Evolutionary conservation across 345 rosid species (phyloP), one percentile per base, ranked within the genome.

Genomic region (Adansonia digitata): DNA sequence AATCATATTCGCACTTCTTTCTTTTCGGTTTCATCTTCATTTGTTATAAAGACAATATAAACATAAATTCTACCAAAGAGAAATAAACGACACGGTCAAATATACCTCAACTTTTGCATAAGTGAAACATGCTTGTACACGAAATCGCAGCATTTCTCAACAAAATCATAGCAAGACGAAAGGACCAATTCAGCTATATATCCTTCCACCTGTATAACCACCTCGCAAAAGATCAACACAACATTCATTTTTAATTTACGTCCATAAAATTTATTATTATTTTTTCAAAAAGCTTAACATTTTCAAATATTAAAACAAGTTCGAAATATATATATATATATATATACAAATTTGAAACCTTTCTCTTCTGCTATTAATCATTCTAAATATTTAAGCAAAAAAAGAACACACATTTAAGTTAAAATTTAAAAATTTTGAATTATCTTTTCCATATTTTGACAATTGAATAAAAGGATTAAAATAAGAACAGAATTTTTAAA

Each of bases 201-300:
- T 64, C 98, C 98, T 66, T 89, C 97, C 26, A 90, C 97, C 99
- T 95, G 82, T 76, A 66, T 69, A 80, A 82, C 9, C 73, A 77
- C 65, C 46, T 55, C 46, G 35, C 69, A 72, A 24, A 74, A n/a
- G 49, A 35, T 18, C 4, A 69, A 31, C 18, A 66, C 34, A 63
- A 37, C 10, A 37, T 63, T 37, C 45, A n/a, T 9, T 43, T 43
- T 43, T 10, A 43, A 10, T 18, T 37, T 5, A 62, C 0, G 45
- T n/a, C 45, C 7, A 35, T 68, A 51, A 35, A 78, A n/a, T 7
- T 22, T 22, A 7, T 27, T 22, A 73, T 59, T 11, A 2, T 20
- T 0, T 8, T 53, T 5, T 40, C 45, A 56, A 27, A 35, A 46
- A 43, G 2, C 6, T 18, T 4, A 64, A 64, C 2, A n/a, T 39